Base-by-base conservation (phyloP, 306 rosid genomes). In the Sophora flavescens region DNA sequence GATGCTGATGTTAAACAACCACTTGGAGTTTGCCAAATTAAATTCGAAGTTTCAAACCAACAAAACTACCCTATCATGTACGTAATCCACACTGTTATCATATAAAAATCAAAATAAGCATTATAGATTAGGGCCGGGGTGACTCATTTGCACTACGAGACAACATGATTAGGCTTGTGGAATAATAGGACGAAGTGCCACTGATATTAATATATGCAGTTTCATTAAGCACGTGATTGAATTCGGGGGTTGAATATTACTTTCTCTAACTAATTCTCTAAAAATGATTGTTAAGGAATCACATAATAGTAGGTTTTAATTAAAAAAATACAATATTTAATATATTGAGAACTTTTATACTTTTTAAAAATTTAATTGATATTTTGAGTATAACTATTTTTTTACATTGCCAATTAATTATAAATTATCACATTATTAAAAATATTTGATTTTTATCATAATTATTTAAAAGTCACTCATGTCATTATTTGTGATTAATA, bases 171-270 rank as follows among this genome's bases (percentile, higher is more conserved):
- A 72, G 45, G 32, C 52, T 59, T 56, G 22, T 8, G 9, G 9
- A 13, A 57, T 47, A 8, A 33, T 57, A 6, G 18, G 22, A 30
- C 6, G 15, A 3, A 35, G 2, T 15, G 2, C 65, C 45, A 15
- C 12, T 32, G 6, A n/a, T 17, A 53, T 22, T 56, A 22, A 56
- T 22, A 56, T 35, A 14, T 35, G 45, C 28, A 64, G 14, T 52
- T 28, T 5, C 32, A 42, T 36, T 3, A 39, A 35, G 61, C 84
- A 78, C 61, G 86, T 87, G 84, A 6, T 18, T 9, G 36, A 78
- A 38, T 41, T 33, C 35, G 26, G 8, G 56, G 16, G 28, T 35
- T 35, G 67, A 15, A 60, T 59, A 30, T 2, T 30, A 30, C 3
- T 30, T 30, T 30, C 32, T 30, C 32, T 30, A 30, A 30, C 32